Evolutionary conservation across 345 rosid genomes (phyloP), one percentile per base, ranked within the genome.

Genomic region (Gossypium thurberi): DNA sequence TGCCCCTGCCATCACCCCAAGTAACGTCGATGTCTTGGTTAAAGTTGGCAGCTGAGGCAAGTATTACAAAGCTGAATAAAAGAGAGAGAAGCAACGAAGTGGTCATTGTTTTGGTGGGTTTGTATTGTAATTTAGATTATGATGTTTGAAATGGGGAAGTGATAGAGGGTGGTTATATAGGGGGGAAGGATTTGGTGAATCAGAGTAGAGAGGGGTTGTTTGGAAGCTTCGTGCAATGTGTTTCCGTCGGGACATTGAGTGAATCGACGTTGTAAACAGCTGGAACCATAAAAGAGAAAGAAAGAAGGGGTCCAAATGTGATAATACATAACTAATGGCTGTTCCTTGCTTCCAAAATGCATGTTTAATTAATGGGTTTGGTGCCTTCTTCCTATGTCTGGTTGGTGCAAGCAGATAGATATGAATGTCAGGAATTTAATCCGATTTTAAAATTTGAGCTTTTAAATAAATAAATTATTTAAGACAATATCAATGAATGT

Each of bases 1-100:
- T 79, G 1, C 78, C 85, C 14, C 85, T 77, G n/a, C 75, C 83
- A 23, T 83, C 87, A 52, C 88, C 83, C 83, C 83, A 81, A 60
- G 81, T 78, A 33, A 81, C 48, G 21, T 77, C 76, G 2, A 81
- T 61, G 43, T 75, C 71, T 47, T 26, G 65, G 37, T 71, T 56
- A 43, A 81, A 66, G 18, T 77, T 77, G 8, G 59, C 37, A 3
- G 65, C 11, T 15, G 74, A 72, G 40, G 74, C 50, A 23, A 33
- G 53, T 2, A 33, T 14, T 7, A 33, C 21, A 33, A 61, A 61
- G 20, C 21, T 2, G 17, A 33, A 17, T 11, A 61, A 15, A 6
- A 61, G 8, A 33, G 40, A 33, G 0, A 33, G 40, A 33, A 33
- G 40, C 40, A 33, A 33, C 6, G 40, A 5, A 33, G 40, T 33